Base-by-base conservation (phyloP, 768 basidiomycete species). In the Tricholomella constricta region DNA sequence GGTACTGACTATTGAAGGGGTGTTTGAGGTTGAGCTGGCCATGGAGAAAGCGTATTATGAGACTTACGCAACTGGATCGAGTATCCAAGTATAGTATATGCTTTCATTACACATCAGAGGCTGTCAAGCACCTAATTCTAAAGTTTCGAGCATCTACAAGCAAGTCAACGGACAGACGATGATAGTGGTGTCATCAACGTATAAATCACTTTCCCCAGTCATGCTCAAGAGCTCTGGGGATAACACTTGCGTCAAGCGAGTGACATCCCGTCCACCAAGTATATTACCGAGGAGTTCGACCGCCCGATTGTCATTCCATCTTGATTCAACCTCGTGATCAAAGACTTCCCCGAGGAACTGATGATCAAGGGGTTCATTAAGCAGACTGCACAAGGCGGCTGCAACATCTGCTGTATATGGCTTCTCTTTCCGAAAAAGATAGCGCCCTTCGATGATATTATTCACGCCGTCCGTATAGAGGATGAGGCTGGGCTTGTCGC, bases 241-340 rank as follows among this genome's bases (percentile, higher is more conserved):
- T 43, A 55, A 44, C 6, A 55, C 54, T 42, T 60, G 46, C 22
- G 15, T 41, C 43, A 60, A 44, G 8, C 56, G 51, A 49, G 36
- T 31, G 2, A 34, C 45, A 35, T 60, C 59, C 19, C 45, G 26
- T 15, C 59, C 59, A 36, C 49, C 58, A 29, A 60, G 59, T 25
- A 60, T 51, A 29, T 60, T 57, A 11, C 55, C 59, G 12, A 60
- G 50, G 12, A 60, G 14, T 19, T 60, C 56, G n/a, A 60, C 56
- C 10, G 50, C 56, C 14, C 59, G 36, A 35, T 60, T 60, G 20
- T 49, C 48, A 41, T 57, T 51, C 59, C 56, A 60, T 42, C 44
- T 45, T 22, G 43, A 37, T n/a, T 55, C 56, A 5, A 60, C 53
- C 34, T 52, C 51, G 19, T 60, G 53, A 2, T 57, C 43, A 22